These are phyloP conservation scores for Pulveroboletus sp. DNA, from an alignment of 768 basidiomycete genomes.

Conservation along the genomic window DNA sequence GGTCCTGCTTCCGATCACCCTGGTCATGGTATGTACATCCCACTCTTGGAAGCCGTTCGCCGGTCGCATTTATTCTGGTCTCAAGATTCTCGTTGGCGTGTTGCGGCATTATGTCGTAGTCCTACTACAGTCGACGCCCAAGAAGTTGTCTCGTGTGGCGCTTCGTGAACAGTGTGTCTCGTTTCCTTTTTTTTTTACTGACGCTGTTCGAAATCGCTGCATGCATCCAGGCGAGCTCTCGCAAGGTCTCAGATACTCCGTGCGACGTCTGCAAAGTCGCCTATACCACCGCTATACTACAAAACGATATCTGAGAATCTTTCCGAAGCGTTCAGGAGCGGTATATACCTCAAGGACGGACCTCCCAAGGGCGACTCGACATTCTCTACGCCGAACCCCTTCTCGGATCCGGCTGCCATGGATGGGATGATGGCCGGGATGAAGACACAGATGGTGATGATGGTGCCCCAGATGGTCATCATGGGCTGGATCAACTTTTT, in stretches of 20 bases:
- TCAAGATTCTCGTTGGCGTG: slow-evolving; percentile 86
- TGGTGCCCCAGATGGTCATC: slow-evolving; percentile 97
- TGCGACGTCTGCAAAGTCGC: slow-evolving; percentile 73
- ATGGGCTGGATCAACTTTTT: slow-evolving; percentile 99
- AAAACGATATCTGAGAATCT: slow-evolving; percentile 71
- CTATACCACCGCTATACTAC: slow-evolving; percentile 71
- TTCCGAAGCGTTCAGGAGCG: slow-evolving; percentile 63
- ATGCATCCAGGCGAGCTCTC: slow-evolving; percentile 58
- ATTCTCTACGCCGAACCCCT: slow-evolving; percentile 66
- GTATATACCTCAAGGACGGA: slow-evolving; percentile 84
- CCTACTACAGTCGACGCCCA: slow-evolving; percentile 78
- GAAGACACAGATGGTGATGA: slow-evolving; percentile 99
- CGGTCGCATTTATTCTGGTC: slow-evolving; percentile 2
- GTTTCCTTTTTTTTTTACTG: slow-evolving; percentile 5
- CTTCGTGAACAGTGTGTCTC: slow-evolving; percentile 87
- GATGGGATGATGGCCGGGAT: slow-evolving; percentile 98
- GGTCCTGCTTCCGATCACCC: slow-evolving; percentile 93
- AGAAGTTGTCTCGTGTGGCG: slow-evolving; percentile 69
- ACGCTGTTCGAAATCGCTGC: neutral
- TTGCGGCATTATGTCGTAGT: slow-evolving; percentile 89
- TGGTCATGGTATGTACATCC: slow-evolving; percentile 76
- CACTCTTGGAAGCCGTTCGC: neutral
- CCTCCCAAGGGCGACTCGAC: slow-evolving; percentile 62
- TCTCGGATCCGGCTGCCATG: slow-evolving; percentile 89
- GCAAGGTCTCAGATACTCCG: slow-evolving; percentile 82